A percentile compares a stretch with the other conserved stretches of the same genome.
These are phyloP conservation scores for Plenodomus lindquistii DNA, from an alignment of 2,329 filamentous ascomycete genomes.

Conservation along the genomic window DNA sequence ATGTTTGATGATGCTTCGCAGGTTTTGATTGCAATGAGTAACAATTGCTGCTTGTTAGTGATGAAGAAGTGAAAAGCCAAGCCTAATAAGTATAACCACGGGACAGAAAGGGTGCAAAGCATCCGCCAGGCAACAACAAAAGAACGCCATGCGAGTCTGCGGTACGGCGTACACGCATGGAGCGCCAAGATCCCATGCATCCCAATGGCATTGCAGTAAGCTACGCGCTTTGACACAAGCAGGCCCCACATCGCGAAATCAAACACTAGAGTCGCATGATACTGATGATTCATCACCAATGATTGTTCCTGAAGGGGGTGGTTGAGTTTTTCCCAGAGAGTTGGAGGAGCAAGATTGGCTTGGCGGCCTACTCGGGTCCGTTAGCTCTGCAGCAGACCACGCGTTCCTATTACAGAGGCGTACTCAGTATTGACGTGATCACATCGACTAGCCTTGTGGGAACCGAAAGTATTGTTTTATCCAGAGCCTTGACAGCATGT, in stretches of 20 bases:
- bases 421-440: too few relatives aligned
- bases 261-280: too few relatives aligned
- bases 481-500: too few relatives aligned
- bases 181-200: not conserved
- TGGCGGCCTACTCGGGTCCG: not conserved
- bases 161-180: not conserved
- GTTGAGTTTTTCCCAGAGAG: not conserved
- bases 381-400: too few relatives aligned
- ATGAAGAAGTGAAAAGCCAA: not conserved
- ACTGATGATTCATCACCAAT: too few relatives aligned
- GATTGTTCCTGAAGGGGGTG: not conserved
- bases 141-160: not conserved
- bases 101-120: not conserved
- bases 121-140: not conserved
- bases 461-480: too few relatives aligned
- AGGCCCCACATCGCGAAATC: not conserved
- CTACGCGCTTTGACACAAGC: not conserved
- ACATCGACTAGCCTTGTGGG: too few relatives aligned
- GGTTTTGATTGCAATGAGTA: too few relatives aligned
- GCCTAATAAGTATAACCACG: not conserved
- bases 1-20: too few relatives aligned
- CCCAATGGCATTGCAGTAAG: not conserved
- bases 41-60: too few relatives aligned
- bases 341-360: not conserved
- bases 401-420: too few relatives aligned